Conservation (phyloP, 73 alveolate species). For the Paramecium sonneborni region DNA sequence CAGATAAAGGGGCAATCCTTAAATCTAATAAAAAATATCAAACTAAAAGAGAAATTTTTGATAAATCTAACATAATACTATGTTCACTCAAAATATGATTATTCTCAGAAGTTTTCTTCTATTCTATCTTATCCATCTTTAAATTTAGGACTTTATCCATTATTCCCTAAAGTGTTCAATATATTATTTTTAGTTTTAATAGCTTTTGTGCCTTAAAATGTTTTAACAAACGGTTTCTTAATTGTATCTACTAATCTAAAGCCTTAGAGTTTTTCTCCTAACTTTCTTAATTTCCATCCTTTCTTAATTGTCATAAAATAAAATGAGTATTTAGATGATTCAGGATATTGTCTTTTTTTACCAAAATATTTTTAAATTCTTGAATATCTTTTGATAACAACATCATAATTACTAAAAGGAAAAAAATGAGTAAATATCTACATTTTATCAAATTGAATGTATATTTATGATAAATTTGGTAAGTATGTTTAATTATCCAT, state of each 20-base stretch:
- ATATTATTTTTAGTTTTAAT: background rate
- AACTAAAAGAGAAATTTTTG: background rate
- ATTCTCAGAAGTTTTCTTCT: background rate
- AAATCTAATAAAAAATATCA: background rate
- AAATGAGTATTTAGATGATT: background rate
- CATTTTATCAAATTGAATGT: background rate
- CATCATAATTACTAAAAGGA: slow-evolving; percentile 3
- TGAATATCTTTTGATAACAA: slow-evolving; percentile 19
- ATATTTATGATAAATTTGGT: background rate
- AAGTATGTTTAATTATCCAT: background rate
- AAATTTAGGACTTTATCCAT: background rate
- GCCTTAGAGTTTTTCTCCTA: background rate
- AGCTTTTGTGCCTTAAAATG: background rate
- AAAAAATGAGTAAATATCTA: background rate
- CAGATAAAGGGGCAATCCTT: too few species aligned
- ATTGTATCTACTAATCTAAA: background rate
- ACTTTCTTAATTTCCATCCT: slow-evolving; percentile 3
- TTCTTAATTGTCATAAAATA: slow-evolving; percentile 47
- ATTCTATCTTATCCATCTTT: background rate
- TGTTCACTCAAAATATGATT: background rate
- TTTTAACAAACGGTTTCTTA: background rate
- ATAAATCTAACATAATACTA: background rate
- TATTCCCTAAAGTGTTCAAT: background rate
- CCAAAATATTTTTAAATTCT: background rate
- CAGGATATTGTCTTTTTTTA: slow-evolving; percentile 36